phyloP scores from a whole-genome alignment of 1,284 basidiomycete species.

The Puccinia hordei region DNA sequence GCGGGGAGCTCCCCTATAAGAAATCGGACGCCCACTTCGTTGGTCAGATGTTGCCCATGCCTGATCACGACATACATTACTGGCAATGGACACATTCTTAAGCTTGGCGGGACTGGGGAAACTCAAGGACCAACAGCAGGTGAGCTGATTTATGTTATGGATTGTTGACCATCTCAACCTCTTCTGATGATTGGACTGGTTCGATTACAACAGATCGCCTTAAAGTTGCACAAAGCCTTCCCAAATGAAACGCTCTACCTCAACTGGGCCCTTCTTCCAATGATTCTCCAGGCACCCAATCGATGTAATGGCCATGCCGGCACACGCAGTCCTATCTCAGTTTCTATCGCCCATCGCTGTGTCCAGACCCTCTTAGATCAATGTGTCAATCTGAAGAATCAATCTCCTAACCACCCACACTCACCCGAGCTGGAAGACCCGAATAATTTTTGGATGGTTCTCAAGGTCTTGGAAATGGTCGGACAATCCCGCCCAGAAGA shows the following conservation, averaged over 20 bases:
- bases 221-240: slow-evolving; percentile 46
- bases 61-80: no score
- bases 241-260: slow-evolving; percentile 36
- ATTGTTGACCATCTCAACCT: background rate
- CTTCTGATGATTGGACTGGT: background rate
- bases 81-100: slow-evolving; percentile 18
- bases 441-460: slow-evolving; percentile 36
- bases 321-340: slow-evolving; percentile 26
- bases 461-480: slow-evolving; percentile 42
- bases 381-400: background rate
- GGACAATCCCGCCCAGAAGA: slow-evolving; percentile 10
- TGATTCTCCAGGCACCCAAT: slow-evolving; percentile 34
- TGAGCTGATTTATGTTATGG: background rate
- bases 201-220: slow-evolving; percentile 17
- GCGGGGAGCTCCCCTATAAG: background rate
- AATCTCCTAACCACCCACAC: background rate
- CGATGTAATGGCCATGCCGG: slow-evolving; percentile 14
- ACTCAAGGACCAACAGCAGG: slow-evolving; percentile 31
- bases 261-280: slow-evolving; percentile 31
- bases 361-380: slow-evolving; percentile 39
- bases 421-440: slow-evolving; percentile 31
- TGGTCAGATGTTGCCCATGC: no score
- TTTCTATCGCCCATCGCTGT: slow-evolving; percentile 40
- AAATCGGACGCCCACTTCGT: background rate
- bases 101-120: background rate